Base-by-base conservation (phyloP, 2,329 filamentous ascomycete species). In the Periglandula ipomoeae region DNA sequence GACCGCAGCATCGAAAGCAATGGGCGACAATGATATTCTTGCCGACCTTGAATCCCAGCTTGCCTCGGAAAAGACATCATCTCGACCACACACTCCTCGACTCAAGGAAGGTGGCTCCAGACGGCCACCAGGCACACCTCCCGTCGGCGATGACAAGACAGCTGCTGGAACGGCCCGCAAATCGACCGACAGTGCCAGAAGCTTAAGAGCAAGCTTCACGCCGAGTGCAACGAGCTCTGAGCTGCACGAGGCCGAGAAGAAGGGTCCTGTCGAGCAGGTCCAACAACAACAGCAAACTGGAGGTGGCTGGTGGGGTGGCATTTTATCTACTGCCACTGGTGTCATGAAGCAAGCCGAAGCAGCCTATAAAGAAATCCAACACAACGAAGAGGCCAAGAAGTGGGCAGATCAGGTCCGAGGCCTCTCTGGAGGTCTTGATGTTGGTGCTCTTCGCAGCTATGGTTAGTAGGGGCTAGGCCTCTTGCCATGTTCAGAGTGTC, bases 371-470 rank as follows among this genome's bases (percentile, higher is more conserved):
- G 89, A 97, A 66, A 90, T 98, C 43, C 88, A 95, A 65, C 85
- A 93, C 63, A 96, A 95, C 60, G 89, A 97, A 63, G 93, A 98
- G 66, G 93, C 91, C 46, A 90, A 91, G 71, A 87, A 88, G 65
- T 98, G 91, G 89, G 88, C 90, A 1, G 87, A 95, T 47, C 91
- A 97, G 65, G 86, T 97, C 48, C 84, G 84, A 61, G 90, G 89
- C 51, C 57, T 69, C 19, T 58, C 58, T 10, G 60, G 59, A 23
- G 53, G 53, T 44, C 58, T 69, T 35, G 95, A 95, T 62, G 87
- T 94, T 44, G 86, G 84, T 40, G 82, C 82, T 27, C 72, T 97
- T 38, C 80, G 79, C 57, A 65, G 51, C 47, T 69, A 68, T 44
- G 65, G 65, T 69, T 59, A 50, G 62, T 51, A 35, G 19, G 35